Conservation (phyloP, 257 asterid genomes). For the Solanum commersonii region DNA sequence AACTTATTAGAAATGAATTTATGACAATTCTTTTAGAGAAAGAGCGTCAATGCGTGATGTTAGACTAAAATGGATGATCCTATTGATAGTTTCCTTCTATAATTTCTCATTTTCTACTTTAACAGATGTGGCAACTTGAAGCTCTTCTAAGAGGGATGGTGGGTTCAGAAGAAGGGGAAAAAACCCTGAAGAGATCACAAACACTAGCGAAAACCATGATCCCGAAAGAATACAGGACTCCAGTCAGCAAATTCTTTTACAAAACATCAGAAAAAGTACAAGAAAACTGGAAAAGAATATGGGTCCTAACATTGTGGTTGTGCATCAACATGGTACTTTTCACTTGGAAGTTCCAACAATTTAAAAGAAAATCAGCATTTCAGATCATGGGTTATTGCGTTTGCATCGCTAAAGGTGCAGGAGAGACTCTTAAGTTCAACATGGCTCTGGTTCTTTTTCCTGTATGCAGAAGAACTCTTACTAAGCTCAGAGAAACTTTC, state of each 20-base stretch:
- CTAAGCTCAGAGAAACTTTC: constrained; percentile 59
- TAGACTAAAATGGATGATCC: not conserved
- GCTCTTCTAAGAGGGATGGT: constrained; percentile 64
- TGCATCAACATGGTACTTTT: constrained; percentile 39
- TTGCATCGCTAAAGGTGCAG: constrained; percentile 73
- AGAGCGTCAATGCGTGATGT: not conserved
- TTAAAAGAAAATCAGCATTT: constrained; percentile 28
- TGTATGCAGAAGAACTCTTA: constrained; percentile 72
- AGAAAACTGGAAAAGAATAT: constrained; percentile 71
- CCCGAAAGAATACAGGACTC: constrained; percentile 61
- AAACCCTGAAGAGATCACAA: constrained; percentile 19
- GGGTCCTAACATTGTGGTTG: constrained; percentile 49
- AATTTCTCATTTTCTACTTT: not conserved
- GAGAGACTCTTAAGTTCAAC: constrained; percentile 67
- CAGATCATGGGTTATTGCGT: constrained; percentile 71
- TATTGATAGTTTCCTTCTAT: not conserved
- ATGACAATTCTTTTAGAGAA: not conserved
- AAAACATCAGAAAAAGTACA: constrained; percentile 30
- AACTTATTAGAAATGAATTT: not conserved
- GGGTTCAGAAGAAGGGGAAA: constrained; percentile 24
- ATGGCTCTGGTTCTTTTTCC: constrained; percentile 86
- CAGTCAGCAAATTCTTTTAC: constrained; percentile 49
- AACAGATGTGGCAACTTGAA: constrained; percentile 93
- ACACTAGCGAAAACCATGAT: constrained; percentile 78
- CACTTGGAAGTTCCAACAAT: constrained; percentile 49